Conservation (phyloP, 2,329 filamentous ascomycete genomes). For the Aspergillus intermedius region DNA sequence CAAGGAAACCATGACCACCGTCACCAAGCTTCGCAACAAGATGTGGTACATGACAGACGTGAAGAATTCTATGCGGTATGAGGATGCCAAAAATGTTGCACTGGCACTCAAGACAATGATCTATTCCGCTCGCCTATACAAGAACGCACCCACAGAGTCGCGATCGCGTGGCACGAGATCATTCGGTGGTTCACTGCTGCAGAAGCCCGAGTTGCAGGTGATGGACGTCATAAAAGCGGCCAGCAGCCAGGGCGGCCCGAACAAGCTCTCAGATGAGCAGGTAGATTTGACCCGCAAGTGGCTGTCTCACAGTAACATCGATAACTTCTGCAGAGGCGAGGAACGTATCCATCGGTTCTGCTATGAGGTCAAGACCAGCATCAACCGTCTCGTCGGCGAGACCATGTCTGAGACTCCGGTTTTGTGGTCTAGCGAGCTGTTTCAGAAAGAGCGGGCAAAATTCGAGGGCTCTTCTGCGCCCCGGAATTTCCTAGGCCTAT, state of each 20-base stretch:
- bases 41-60: slow-evolving; percentile 99
- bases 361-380: slow-evolving; percentile 79
- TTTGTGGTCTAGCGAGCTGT: slow-evolving; percentile 87
- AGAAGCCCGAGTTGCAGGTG: slow-evolving; percentile 75
- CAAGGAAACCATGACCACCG: slow-evolving; percentile 65
- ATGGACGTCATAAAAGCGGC: slow-evolving; percentile 79
- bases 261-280: slow-evolving; percentile 94
- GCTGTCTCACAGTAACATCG: slow-evolving; percentile 73
- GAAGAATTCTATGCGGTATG: slow-evolving; percentile 79
- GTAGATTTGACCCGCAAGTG: slow-evolving; percentile 77
- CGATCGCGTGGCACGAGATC: slow-evolving; percentile 41
- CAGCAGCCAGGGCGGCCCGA: slow-evolving; percentile 79
- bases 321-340: slow-evolving; percentile 91
- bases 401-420: slow-evolving; percentile 78
- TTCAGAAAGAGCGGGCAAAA: slow-evolving; percentile 57
- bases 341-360: slow-evolving; percentile 92
- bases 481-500: slow-evolving; percentile 30
- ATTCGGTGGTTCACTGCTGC: slow-evolving; percentile 55
- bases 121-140: slow-evolving; percentile 41
- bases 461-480: slow-evolving; percentile 34
- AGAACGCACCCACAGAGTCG: slow-evolving; percentile 23
- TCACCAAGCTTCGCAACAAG: slow-evolving; percentile 78
- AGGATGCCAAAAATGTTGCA: slow-evolving; percentile 78
- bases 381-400: slow-evolving; percentile 77
- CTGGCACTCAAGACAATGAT: slow-evolving; percentile 85